These are phyloP conservation scores for Yueomyces sinensis DNA, from an alignment of 805 yeast genomes.

Conservation along the genomic window DNA sequence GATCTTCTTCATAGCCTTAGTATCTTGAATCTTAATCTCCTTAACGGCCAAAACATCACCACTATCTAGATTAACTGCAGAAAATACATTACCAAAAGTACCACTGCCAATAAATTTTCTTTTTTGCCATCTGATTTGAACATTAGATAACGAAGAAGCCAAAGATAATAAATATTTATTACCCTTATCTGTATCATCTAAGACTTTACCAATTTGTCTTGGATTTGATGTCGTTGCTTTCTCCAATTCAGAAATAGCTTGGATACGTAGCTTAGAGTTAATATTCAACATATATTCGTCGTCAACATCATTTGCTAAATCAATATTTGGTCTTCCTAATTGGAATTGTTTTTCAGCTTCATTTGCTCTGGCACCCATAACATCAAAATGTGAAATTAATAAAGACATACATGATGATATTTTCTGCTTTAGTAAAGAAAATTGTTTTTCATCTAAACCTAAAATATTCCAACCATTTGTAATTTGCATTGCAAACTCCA, in stretches of 20 bases:
- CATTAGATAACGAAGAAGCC: constrained; percentile 79
- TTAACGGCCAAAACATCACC: constrained; percentile 97
- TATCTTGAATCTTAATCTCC: constrained; percentile 82
- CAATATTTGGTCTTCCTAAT: constrained; percentile 22
- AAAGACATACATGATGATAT: constrained; percentile 93
- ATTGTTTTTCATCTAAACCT: constrained; percentile 66
- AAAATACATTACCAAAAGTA: constrained; percentile 86
- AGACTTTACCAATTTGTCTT: constrained; percentile 64
- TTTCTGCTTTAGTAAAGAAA: constrained; percentile 54
- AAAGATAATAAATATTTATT: constrained; percentile 75
- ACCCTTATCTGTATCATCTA: constrained; percentile 78
- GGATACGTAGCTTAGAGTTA: constrained; percentile 55
- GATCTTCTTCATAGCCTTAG: constrained; percentile 69
- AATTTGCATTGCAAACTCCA: constrained; percentile 92
- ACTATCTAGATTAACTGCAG: constrained; percentile 83
- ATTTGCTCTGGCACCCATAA: constrained; percentile 90
- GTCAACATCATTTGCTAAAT: constrained; percentile 32
- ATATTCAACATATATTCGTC: constrained; percentile 41
- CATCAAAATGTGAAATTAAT: constrained; percentile 88
- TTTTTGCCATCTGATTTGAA: constrained; percentile 95
- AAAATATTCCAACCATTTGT: constrained; percentile 82
- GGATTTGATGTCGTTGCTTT: constrained; percentile 29
- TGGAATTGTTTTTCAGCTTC: constrained; percentile 34
- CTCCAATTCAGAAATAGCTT: constrained; percentile 53
- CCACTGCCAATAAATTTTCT: constrained; percentile 92